Evolutionary conservation across 208 protist genomes (phyloP), one percentile per base, ranked within the genome.

Genomic region (Trypanosoma brucei): DNA sequence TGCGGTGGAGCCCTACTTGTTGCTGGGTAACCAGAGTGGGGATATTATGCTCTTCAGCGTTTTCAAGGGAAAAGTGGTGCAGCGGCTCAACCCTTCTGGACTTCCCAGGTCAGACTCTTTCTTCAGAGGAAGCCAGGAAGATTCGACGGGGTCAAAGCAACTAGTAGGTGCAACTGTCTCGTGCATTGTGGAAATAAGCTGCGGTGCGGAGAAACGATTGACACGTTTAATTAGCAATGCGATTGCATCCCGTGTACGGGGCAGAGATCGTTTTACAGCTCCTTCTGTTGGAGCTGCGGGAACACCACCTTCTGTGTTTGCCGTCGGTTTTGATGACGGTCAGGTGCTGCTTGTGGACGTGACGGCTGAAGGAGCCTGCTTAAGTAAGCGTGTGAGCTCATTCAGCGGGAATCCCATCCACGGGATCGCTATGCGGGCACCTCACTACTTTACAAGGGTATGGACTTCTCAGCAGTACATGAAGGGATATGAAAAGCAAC

Each of bases 21-120:
- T 97, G 13, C 63, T 98, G 8, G 81, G 90, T 39, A 94, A 96
- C 54, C 81, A 94, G 60, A 82, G 78, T 65, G 85, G 94, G 5
- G 80, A 92, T 55, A 66, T 91, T 40, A 70, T 92, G 59, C 58
- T 94, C 62, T 84, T 86, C 56, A 82, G 75, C 40, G 69, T 91
- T 2, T 76, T 94, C 39, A 74, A 88, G 46, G 76, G 77, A 58
- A 65, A 72, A 46, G 66, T 92, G 52, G 62, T 94, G 35, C 81
- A 90, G 65, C 82, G 81, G 50, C 70, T 94, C 35, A 94, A 94
- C 76, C 91, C 66, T 62, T 78, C 65, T 49, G 63, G 61, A n/a
- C 6, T n/a, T n/a, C 50, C 31, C 35, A 53, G 52, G 5, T 33
- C 34, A 0, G 35, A 14, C 44, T 64, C 61, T 61, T 57, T 45